Evolutionary conservation across 2,329 filamentous ascomycete species (phyloP), one percentile per base, ranked within the genome.

Genomic region (Alternaria brassicicola): DNA sequence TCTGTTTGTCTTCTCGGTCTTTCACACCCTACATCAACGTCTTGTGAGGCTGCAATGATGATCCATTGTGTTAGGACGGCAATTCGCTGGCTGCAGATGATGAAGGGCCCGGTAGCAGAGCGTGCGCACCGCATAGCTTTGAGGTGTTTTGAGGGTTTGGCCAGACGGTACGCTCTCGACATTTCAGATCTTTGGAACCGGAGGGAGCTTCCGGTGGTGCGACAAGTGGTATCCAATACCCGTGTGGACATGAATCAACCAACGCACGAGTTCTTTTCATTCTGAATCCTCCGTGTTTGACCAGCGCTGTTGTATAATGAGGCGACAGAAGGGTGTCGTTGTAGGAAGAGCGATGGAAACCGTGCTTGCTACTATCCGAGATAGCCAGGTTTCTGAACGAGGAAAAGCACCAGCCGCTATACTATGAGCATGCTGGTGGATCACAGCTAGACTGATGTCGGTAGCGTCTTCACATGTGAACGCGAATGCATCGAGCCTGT

Each of bases 1-100:
- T 72, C 75, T 5, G 67, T 79, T 25, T 65, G 80, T 31, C 69
- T 79, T 57, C 70, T 78, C 17, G 77, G 74, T 46, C 60, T 80
- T 30, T 76, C 75, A 1, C 70, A 73, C 46, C 60, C 63, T 3
- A 56, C 67, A 4, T 53, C 61, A 12, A 68, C 67, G 1, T 64
- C 68, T 17, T 63, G 68, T 8, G 64, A 68, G 9, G 57, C 48
- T 30, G 53, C 69, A 13, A 60, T 66, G 2, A 39, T 71, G 13
- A 63, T 72, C 4, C 56, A 63, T 10, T 67, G 67, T 50, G 64
- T 70, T 9, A 71, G 67, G 42, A 78, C 76, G 52, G 58, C 69
- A 1, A 60, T 78, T 6, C 60, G 66, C 5, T 79, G 76, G 76
- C 58, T 80, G 23, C 63, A 69, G 10, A 61, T 46, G 17, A 75